phyloP scores from a whole-genome alignment of 1,139 yeast species.

The Ogataea hybrid region DNA sequence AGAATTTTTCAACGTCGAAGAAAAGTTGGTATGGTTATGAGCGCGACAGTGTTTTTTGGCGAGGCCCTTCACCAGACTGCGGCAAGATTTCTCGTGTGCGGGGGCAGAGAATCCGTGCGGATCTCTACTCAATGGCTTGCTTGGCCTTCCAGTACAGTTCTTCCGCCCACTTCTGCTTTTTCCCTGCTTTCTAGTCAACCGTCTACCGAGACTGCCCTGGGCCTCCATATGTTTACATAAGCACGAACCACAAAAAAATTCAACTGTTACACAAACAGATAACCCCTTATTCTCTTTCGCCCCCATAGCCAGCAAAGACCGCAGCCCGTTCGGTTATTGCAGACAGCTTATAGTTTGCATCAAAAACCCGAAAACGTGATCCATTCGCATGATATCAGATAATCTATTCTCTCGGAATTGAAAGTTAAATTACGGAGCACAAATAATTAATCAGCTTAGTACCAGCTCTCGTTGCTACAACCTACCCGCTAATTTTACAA shows the following conservation, averaged over 20 bases:
- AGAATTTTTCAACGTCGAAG: slow-evolving; percentile 13
- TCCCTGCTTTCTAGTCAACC: not conserved
- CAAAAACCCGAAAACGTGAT: not conserved
- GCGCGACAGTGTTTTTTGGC: not conserved
- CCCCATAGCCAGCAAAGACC: not conserved
- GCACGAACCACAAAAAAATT: not conserved
- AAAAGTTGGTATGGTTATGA: slow-evolving; percentile 10
- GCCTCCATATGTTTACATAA: not conserved
- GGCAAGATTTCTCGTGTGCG: too few species aligned
- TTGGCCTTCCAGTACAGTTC: too few species aligned
- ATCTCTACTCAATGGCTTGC: too few species aligned
- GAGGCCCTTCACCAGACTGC: too few species aligned
- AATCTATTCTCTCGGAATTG: not conserved
- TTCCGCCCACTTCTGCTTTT: too few species aligned
- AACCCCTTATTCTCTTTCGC: slow-evolving; percentile 3
- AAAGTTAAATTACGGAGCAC: not conserved
- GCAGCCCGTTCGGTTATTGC: not conserved
- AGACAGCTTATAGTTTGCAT: too few species aligned
- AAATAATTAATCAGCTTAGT: not conserved
- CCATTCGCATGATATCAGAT: not conserved
- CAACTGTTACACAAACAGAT: not conserved
- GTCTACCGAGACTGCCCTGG: not conserved
- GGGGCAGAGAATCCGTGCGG: too few species aligned
- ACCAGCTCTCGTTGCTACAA: too few species aligned
- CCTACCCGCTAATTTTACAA: too few species aligned